Evolutionary conservation across 768 basidiomycete species (phyloP).

Genomic region (Termitomyces bulborhizus): DNA sequence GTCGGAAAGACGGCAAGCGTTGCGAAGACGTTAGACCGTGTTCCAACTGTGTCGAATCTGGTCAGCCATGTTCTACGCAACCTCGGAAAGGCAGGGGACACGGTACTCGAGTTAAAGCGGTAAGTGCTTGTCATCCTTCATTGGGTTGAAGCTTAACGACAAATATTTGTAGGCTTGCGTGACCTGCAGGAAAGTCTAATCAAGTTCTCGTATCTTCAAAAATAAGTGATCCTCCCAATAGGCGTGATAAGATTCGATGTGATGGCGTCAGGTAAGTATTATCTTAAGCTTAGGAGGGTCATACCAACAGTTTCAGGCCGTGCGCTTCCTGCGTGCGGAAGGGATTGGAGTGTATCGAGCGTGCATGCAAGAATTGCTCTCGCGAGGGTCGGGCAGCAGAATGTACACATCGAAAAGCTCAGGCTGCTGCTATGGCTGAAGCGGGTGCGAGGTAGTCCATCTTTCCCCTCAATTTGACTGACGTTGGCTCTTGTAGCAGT

Average conservation of each 20-base stretch:
- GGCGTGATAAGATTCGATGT: slow-evolving; percentile 59
- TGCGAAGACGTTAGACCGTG: slow-evolving; percentile 60
- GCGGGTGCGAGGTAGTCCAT: slow-evolving; percentile 12
- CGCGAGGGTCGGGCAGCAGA: slow-evolving; percentile 38
- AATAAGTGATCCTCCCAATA: slow-evolving; percentile 17
- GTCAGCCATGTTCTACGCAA: slow-evolving; percentile 41
- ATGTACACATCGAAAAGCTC: slow-evolving; percentile 35
- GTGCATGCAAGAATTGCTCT: slow-evolving; percentile 37
- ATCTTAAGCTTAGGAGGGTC: background rate
- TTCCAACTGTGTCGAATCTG: slow-evolving; percentile 39
- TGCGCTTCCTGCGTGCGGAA: slow-evolving; percentile 45
- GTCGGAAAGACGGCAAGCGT: slow-evolving; percentile 47
- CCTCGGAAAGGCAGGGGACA: slow-evolving; percentile 52
- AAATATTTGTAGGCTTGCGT: slow-evolving; percentile 43
- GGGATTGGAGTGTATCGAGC: slow-evolving; percentile 46
- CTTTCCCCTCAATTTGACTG: background rate
- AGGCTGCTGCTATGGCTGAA: slow-evolving; percentile 17
- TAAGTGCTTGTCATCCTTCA: slow-evolving; percentile 23
- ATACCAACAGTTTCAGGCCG: slow-evolving; percentile 28
- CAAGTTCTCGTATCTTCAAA: background rate
- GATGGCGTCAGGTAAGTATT: slow-evolving; percentile 44
- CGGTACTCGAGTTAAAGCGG: slow-evolving; percentile 56
- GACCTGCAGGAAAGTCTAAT: slow-evolving; percentile 46
- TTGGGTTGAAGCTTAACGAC: slow-evolving; percentile 4
- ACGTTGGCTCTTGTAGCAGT: background rate